A percentile compares a stretch with the other conserved stretches of the same genome.
Conservation (phyloP, 345 rosid species). For the Pugionium cornutum region DNA sequence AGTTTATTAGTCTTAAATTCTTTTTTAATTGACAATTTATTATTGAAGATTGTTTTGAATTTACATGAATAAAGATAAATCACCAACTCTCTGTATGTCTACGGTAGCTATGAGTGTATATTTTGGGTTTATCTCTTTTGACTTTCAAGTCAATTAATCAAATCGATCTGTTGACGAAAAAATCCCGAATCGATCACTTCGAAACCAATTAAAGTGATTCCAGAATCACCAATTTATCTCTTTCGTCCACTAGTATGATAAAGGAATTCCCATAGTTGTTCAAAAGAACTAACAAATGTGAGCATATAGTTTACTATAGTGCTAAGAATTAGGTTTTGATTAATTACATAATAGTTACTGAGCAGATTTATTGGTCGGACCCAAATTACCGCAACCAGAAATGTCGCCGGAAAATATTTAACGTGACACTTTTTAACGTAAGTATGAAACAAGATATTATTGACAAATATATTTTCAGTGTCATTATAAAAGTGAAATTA, state of each 20-base stretch:
- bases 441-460: conserved; percentile 13
- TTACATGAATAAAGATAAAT: neutral
- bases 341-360: conserved; percentile 19
- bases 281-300: conserved; percentile 26
- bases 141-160: conserved; percentile 33
- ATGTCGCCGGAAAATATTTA: neutral
- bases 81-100: conserved; percentile 5
- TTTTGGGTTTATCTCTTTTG: conserved; percentile 21
- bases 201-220: conserved; percentile 33
- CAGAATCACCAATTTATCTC: conserved; percentile 14
- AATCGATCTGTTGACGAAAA: neutral
- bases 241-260: conserved; percentile 4
- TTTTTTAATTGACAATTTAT: neutral
- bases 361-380: conserved; percentile 33
- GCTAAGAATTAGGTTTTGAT: conserved; percentile 21
- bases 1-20: no score
- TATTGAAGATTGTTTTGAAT: neutral
- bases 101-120: conserved; percentile 27
- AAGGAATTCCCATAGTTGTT: conserved; percentile 14
- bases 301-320: conserved; percentile 16
- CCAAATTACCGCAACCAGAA: conserved; percentile 33
- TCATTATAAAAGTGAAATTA: no score
- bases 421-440: conserved; percentile 30
- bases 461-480: neutral
- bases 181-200: conserved; percentile 30